phyloP scores from a whole-genome alignment of 495 filamentous ascomycete genomes.

The Durotheca rogersii region DNA sequence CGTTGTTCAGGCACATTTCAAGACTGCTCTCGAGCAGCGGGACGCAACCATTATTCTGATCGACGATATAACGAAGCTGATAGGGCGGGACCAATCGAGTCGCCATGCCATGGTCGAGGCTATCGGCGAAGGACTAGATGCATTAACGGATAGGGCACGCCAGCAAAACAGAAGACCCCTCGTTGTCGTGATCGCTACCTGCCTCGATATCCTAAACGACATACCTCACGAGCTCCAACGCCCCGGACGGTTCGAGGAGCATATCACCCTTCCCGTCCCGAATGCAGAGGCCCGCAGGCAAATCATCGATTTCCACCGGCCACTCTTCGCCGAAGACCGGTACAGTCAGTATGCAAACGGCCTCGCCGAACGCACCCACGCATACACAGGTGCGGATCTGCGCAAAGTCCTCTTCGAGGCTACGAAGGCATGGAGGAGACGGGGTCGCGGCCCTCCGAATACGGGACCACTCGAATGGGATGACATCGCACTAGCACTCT shows the following conservation, averaged over 20 bases:
- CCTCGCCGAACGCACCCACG: constrained; percentile 55
- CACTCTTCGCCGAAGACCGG: constrained; percentile 36
- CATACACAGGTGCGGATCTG: constrained; percentile 54
- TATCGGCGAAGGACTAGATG: constrained; percentile 56
- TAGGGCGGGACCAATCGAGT: constrained; percentile 60
- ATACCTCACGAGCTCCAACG: constrained; percentile 73
- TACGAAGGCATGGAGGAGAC: constrained; percentile 33
- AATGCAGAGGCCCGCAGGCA: constrained; percentile 68
- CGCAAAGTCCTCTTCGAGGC: constrained; percentile 45
- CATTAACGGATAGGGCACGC: constrained; percentile 40
- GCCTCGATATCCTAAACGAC: constrained; percentile 68
- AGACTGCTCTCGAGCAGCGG: constrained; percentile 66
- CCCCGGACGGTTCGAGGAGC: constrained; percentile 63
- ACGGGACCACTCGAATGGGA: constrained; percentile 34
- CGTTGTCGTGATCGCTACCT: constrained; percentile 69
- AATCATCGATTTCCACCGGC: constrained; percentile 62
- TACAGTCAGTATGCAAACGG: constrained; percentile 43
- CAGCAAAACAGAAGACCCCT: constrained; percentile 40
- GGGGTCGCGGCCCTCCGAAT: constrained; percentile 19
- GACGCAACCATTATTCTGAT: constrained; percentile 77
- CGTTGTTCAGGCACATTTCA: constrained; percentile 68
- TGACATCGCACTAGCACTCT: constrained; percentile 48
- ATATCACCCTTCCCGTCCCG: constrained; percentile 81
- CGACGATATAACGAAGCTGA: constrained; percentile 75
- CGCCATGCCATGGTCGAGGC: constrained; percentile 49